phyloP scores from a whole-genome alignment of 2,329 filamentous ascomycete species.

The Escovopsis sp. region DNA sequence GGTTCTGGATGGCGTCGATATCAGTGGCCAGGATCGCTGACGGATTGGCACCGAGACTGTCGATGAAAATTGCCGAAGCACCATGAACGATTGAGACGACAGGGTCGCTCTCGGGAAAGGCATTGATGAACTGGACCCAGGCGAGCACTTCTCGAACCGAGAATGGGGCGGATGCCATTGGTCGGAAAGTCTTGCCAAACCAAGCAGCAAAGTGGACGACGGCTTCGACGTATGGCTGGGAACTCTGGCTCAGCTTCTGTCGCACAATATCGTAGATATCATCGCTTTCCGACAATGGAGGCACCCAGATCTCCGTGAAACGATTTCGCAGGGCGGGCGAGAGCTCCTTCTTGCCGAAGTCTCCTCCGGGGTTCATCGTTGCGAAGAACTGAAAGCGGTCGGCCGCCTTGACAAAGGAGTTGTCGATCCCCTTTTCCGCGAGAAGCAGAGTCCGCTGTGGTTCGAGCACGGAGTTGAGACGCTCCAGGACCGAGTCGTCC shows the following conservation, averaged over 20 bases:
- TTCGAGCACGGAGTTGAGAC: conserved; percentile 92
- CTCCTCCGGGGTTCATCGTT: conserved; percentile 97
- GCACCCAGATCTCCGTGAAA: conserved; percentile 98
- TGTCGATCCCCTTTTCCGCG: conserved; percentile 80
- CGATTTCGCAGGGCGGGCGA: conserved; percentile 90
- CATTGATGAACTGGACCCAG: conserved; percentile 89
- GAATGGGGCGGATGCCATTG: conserved; percentile 59
- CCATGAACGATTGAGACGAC: conserved; percentile 54
- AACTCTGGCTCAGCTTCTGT: conserved; percentile 50
- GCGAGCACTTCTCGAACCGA: conserved; percentile 86
- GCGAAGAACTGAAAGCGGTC: conserved; percentile 89
- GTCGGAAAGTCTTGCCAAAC: conserved; percentile 75
- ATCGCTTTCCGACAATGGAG: conserved; percentile 66
- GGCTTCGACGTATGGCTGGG: conserved; percentile 43
- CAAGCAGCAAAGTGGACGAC: conserved; percentile 84
- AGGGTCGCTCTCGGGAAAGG: conserved; percentile 33
- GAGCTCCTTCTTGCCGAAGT: conserved; percentile 95
- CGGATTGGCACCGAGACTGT: conserved; percentile 88
- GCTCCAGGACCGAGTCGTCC: conserved; percentile 91
- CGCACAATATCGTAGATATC: conserved; percentile 80
- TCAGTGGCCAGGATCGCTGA: conserved; percentile 70
- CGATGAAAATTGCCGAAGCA: conserved; percentile 88
- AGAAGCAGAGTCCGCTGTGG: conserved; percentile 72
- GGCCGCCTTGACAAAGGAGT: conserved; percentile 62
- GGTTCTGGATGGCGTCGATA: conserved; percentile 51